Evolutionary conservation across 148 eudicot species (phyloP).

Genomic region (Persicaria maculosa): DNA sequence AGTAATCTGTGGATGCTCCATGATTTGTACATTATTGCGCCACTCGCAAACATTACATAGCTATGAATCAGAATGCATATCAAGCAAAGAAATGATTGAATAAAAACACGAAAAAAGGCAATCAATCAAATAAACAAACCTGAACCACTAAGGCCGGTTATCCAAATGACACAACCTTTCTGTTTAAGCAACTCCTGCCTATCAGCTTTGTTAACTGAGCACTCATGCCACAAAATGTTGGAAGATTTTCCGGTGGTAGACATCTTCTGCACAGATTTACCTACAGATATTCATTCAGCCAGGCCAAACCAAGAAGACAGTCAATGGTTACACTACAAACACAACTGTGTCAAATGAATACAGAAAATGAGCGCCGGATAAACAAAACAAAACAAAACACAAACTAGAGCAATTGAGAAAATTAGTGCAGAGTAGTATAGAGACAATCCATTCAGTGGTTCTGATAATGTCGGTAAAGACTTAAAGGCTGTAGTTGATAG

Average conservation of each 20-base stretch:
- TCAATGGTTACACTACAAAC: background rate
- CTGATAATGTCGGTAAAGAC: background rate
- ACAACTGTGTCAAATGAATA: background rate
- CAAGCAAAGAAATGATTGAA: background rate
- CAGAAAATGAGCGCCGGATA: background rate
- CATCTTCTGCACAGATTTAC: conserved; percentile 27
- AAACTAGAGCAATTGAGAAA: background rate
- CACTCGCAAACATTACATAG: background rate
- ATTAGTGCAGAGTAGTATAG: background rate
- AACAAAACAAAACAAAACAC: background rate
- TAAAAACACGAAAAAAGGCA: background rate
- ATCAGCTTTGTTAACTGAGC: conserved; percentile 67
- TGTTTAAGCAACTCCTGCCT: conserved; percentile 74
- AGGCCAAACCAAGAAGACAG: conserved; percentile 6
- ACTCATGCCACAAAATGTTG: conserved; percentile 80
- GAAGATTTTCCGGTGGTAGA: conserved; percentile 45
- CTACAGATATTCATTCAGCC: conserved; percentile 20
- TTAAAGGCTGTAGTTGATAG: background rate
- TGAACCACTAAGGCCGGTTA: conserved; percentile 99
- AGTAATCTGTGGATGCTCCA: background rate
- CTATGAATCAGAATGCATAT: conserved; percentile 1
- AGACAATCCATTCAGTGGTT: background rate
- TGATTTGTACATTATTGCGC: background rate
- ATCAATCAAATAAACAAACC: conserved; percentile 39
- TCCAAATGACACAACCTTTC: conserved; percentile 95